Percentiles rank a stretch among this genome's conserved stretches.
phyloP scores from a whole-genome alignment of 352 stramenopile species.

The Thraustochytrium striatum region DNA sequence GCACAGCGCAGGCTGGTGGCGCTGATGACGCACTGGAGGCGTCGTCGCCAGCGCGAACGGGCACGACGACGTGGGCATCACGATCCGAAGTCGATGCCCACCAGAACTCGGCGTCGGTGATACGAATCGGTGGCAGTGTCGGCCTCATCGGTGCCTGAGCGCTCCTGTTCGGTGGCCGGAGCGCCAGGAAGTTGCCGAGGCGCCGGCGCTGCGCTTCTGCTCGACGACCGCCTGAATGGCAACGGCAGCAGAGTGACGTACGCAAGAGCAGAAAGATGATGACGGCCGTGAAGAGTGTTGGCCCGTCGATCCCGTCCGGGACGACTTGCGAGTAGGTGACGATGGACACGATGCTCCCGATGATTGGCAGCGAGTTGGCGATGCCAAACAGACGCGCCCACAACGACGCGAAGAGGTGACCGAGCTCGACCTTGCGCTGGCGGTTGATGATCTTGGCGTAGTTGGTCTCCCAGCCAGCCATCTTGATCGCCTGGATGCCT shows the following conservation, averaged over 20 bases:
- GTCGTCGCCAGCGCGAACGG: neutral
- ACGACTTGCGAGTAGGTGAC: neutral
- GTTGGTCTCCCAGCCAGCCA: conserved; percentile 82
- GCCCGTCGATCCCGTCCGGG: neutral
- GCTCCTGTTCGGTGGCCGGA: no score
- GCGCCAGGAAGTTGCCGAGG: conserved; percentile 9
- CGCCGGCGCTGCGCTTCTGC: neutral
- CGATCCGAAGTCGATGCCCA: no score
- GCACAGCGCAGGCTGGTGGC: no score
- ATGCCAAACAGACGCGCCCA: conserved; percentile 1
- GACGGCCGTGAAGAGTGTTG: no score
- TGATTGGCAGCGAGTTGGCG: neutral
- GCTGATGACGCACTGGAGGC: no score
- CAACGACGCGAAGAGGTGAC: neutral
- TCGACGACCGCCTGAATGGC: neutral
- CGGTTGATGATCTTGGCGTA: neutral
- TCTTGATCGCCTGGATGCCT: conserved; percentile 88
- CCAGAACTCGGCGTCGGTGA: no score
- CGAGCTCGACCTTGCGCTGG: neutral
- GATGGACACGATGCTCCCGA: neutral
- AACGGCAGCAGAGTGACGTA: conserved; percentile 19
- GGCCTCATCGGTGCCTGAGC: no score
- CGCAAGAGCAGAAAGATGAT: no score
- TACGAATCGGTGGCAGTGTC: no score
- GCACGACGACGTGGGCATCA: neutral